Evolutionary conservation across 1,284 basidiomycete genomes (phyloP), one percentile per base, ranked within the genome.

Genomic region (Cryptococcus amylolentus): DNA sequence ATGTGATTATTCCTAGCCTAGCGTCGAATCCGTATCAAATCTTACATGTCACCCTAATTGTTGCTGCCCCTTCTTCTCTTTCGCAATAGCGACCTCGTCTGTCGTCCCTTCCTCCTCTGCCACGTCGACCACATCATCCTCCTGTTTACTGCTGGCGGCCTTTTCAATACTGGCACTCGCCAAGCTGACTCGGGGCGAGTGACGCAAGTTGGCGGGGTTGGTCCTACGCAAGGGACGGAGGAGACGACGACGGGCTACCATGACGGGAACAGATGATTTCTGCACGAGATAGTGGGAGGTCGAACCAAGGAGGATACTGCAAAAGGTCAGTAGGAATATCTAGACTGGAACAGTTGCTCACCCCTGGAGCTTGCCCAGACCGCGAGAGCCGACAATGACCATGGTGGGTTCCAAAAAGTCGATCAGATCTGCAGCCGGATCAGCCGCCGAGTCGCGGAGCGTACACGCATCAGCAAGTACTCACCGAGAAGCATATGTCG

Each of bases 271-370:
- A 4, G 86, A 88, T 54, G 86, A 89, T 78, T 91, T 92, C 79
- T 92, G 92, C 44, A 98, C 91, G 49, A 98, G 85, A 73, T 98
- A 98, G 76, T 98, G 91, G 4, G 91, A 95, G 0, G 93, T 97
- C 3, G 91, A 95, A n/a, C 94, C 94, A 39, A 98, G 86, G 6
- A 98, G 81, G 68, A 97, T 95, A 26, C 93, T 92, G 68, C 23
- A 39, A 3, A 48, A 9, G 5, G 13, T 52, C 47, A 58, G 52
- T 44, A 7, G 10, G 38, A 16, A 26, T 28, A 9, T 8, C 47
- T 20, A 37, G 28, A 35, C 13, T 9, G 16, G 13, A 14, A 16
- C 4, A 49, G 3, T 14, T 6, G 67, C 84, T 61, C 56, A 91
- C 89, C 91, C 93, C 72, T 95, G 95, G 55, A 98, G 77, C 67